Evolutionary conservation across 371 early-diverging fungal species (phyloP).

Genomic region (Mortierella sp.): DNA sequence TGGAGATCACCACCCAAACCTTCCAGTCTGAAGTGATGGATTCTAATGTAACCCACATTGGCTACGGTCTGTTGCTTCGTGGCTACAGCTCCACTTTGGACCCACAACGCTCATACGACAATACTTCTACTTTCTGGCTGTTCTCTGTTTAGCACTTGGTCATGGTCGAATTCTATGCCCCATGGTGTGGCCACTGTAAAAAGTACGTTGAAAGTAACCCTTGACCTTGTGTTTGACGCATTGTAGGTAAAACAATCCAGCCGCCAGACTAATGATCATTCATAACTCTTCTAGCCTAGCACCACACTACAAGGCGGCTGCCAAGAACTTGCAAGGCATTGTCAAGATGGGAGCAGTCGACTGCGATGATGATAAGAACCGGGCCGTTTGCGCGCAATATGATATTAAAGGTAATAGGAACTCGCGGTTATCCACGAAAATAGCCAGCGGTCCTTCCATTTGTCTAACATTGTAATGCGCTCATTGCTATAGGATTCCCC

Average conservation of each 20-base stretch:
- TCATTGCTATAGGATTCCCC: constrained; percentile 78
- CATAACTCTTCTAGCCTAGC: constrained; percentile 59
- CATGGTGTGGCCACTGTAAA: constrained; percentile 96
- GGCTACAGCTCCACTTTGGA: not conserved
- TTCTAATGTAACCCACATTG: constrained; percentile 62
- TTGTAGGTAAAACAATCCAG: too few species aligned
- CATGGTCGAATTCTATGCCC: constrained; percentile 90
- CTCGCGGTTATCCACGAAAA: too few species aligned
- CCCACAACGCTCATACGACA: too few species aligned
- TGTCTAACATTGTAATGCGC: too few species aligned
- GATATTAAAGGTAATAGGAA: constrained; percentile 71
- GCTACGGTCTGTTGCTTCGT: too few species aligned
- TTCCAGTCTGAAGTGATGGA: constrained; percentile 76
- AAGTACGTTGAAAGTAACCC: constrained; percentile 54
- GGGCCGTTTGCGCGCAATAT: constrained; percentile 78
- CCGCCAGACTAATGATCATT: not conserved
- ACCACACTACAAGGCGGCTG: constrained; percentile 90
- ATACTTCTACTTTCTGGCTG: too few species aligned
- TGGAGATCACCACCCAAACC: constrained; percentile 67
- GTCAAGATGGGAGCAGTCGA: constrained; percentile 88
- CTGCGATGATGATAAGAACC: constrained; percentile 87
- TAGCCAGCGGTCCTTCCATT: too few species aligned
- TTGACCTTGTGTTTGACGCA: not conserved
- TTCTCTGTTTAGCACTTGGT: constrained; percentile 69
- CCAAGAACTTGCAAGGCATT: constrained; percentile 80